Conservation (phyloP, 306 rosid genomes). For the Dryas drummondii region DNA sequence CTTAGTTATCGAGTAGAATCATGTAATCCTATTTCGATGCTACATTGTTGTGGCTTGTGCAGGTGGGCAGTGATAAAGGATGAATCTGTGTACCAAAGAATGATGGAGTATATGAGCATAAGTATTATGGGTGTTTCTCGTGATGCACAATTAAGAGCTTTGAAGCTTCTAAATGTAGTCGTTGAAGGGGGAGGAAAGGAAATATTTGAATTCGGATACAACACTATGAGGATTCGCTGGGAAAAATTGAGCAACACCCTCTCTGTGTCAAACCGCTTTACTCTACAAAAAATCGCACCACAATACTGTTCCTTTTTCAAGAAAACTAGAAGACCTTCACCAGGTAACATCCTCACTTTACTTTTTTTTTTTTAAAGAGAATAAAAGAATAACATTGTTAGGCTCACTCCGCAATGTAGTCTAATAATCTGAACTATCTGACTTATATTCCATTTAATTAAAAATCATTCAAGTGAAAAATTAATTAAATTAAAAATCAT, state of each 20-base stretch:
- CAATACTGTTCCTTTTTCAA: conserved; percentile 35
- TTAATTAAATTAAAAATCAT: too few relatives aligned
- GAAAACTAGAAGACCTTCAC: conserved; percentile 34
- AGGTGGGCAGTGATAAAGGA: conserved; percentile 65
- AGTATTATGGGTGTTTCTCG: conserved; percentile 41
- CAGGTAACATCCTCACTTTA: conserved; percentile 33
- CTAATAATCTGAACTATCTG: too few relatives aligned
- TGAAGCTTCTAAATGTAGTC: conserved; percentile 37
- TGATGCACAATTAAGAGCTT: conserved; percentile 49
- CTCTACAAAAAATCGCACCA: conserved; percentile 38
- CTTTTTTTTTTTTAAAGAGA: too few relatives aligned
- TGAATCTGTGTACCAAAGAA: conserved; percentile 38
- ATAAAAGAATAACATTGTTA: too few relatives aligned
- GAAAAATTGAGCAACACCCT: conserved; percentile 23
- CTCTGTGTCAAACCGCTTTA: conserved; percentile 43
- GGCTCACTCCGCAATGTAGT: too few relatives aligned
- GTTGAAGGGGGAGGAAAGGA: conserved; percentile 30
- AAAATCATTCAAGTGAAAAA: too few relatives aligned
- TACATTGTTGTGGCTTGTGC: neutral
- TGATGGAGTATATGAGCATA: conserved; percentile 3
- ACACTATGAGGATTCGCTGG: conserved; percentile 43
- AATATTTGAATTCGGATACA: conserved; percentile 44
- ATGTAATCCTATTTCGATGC: too few relatives aligned
- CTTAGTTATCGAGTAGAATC: too few relatives aligned
- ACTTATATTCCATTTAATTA: too few relatives aligned